These are phyloP conservation scores for Cyclotella baltica DNA, from an alignment of 108 stramenopile species.

Conservation along the genomic window DNA sequence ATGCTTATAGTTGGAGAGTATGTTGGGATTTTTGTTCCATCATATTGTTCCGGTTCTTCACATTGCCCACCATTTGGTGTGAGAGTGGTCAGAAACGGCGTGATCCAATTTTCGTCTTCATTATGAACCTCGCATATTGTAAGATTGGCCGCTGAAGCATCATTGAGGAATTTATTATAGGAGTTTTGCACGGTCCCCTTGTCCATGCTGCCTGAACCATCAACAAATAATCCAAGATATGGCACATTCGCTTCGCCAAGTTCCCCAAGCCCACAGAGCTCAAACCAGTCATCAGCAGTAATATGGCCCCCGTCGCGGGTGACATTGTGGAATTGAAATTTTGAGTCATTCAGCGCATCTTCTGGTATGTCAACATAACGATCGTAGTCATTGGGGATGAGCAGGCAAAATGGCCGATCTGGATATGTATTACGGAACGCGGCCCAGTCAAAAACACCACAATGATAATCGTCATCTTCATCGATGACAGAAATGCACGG, in stretches of 20 bases:
- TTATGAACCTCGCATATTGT: not conserved
- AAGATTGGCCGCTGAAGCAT: not conserved
- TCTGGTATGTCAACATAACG: not conserved
- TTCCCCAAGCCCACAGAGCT: conserved; percentile 14
- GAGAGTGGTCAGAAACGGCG: too few species aligned
- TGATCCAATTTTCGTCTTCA: not conserved
- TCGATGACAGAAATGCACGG: not conserved
- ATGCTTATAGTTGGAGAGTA: too few species aligned
- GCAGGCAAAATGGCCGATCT: not conserved
- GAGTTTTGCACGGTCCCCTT: conserved; percentile 10
- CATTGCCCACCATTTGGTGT: too few species aligned
- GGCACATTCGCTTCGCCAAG: conserved; percentile 1
- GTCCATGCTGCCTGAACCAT: conserved; percentile 35
- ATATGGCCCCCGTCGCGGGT: not conserved
- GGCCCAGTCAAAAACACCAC: not conserved
- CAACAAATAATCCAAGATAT: conserved; percentile 37
- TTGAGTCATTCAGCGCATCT: not conserved
- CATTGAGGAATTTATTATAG: conserved; percentile 9
- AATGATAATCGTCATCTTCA: not conserved
- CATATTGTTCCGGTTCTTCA: too few species aligned
- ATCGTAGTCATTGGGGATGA: not conserved
- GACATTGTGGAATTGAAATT: not conserved
- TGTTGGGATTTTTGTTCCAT: too few species aligned
- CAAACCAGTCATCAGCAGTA: conserved; percentile 17
- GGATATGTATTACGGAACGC: not conserved